Base-by-base conservation (phyloP, 179 eudicot genomes). In the Nepenthes alata region DNA sequence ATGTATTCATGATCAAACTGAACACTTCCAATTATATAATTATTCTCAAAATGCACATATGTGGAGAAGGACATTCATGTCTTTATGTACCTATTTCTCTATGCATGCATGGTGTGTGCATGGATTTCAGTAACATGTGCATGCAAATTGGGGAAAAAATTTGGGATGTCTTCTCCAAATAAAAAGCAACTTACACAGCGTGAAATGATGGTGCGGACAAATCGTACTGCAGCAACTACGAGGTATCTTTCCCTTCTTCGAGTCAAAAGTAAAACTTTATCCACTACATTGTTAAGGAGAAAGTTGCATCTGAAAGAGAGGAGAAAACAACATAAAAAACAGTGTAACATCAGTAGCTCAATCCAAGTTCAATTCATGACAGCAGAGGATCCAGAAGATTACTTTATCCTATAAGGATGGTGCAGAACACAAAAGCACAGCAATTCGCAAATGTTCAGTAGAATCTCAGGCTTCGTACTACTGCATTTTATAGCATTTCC, bases 321-420 rank as follows among this genome's bases (percentile, higher is more conserved):
- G 58, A 59, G 57, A 66, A 41, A 55, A 5, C 61, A 70, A 59
- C 47, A 49, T 39, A 45, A 58, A 48, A 54, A 56, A 39, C 25
- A 67, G 12, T 16, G 52, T 59, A 72, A 52, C 53, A 66, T 11
- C 48, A 65, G 60, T 47, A 56, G 41, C 53, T 45, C 37, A 57
- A 60, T 60, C 58, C 52, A 50, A 60, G 59, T 66, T 56, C 55
- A 66, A 35, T 57, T 25, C 6, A 36, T 47, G 61, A 57, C 25
- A 54, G 38, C 45, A 68, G 11, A 39, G 53, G 54, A 37, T 39
- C 37, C 41, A 11, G 48, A 52, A 15, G 38, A 77, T 25, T 94
- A 87, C 99, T 87, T 94, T 80, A 94, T 87, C 69, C 87, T 84
- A 65, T 73, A 77, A 0, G 87, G 88, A 78, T 94, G 99, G 74